Conservation (phyloP, 768 basidiomycete species). For the Lenzites betulinus region DNA sequence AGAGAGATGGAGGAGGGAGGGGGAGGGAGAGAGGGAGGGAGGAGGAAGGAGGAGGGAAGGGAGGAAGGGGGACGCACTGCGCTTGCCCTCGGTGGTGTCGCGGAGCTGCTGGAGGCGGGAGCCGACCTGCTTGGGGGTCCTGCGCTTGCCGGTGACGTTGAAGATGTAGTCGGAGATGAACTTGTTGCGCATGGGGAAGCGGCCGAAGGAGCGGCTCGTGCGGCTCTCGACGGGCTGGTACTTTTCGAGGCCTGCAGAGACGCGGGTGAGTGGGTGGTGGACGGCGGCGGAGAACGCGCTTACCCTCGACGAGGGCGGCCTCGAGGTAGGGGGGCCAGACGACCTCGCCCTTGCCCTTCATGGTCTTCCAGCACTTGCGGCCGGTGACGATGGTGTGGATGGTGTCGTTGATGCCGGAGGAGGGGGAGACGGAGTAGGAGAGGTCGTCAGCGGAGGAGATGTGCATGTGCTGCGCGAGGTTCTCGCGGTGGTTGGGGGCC, state of each 20-base stretch:
- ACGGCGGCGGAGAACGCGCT: too few species aligned
- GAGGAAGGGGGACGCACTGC: conserved; percentile 56
- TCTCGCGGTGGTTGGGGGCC: conserved; percentile 23
- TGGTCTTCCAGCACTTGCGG: conserved; percentile 64
- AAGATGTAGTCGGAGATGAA: conserved; percentile 63
- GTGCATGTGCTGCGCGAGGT: conserved; percentile 30
- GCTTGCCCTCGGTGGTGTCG: conserved; percentile 73
- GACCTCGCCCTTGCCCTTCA: conserved; percentile 69
- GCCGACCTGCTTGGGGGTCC: conserved; percentile 80
- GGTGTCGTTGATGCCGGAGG: conserved; percentile 30
- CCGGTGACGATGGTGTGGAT: conserved; percentile 36
- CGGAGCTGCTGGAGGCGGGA: conserved; percentile 79
- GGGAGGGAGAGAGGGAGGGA: conserved; percentile 2
- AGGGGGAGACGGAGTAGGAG: conserved; percentile 30
- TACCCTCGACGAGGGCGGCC: conserved; percentile 76
- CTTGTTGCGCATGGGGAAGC: conserved; percentile 36
- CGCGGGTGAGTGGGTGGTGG: too few species aligned
- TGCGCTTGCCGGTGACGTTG: conserved; percentile 65
- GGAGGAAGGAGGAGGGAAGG: too few species aligned
- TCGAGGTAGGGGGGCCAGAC: conserved; percentile 85
- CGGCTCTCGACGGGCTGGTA: conserved; percentile 34
- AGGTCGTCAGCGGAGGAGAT: conserved; percentile 34
- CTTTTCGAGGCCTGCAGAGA: conserved; percentile 29
- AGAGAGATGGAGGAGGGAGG: too few species aligned
- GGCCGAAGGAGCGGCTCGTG: conserved; percentile 31